Evolutionary conservation across 2,329 filamentous ascomycete species (phyloP), one percentile per base, ranked within the genome.

Genomic region (Sporothrix protearum): DNA sequence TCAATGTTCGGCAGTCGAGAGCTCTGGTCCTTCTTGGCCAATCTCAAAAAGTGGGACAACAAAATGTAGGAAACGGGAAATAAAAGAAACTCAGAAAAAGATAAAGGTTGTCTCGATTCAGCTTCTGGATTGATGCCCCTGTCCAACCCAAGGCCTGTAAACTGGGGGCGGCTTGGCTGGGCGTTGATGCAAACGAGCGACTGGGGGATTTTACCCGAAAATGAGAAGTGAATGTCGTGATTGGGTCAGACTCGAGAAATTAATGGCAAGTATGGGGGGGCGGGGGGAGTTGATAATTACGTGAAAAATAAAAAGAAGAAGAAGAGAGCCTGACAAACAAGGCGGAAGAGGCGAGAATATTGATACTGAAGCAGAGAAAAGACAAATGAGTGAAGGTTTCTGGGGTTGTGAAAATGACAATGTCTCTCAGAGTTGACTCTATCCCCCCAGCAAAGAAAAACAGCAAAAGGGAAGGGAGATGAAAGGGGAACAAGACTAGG

Each of bases 151-250:
- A n/a, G n/a, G 7, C 7, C 47, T 49, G 47, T 49, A 36, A 36
- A 9, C 36, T 53, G 22, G 22, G 51, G 22, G 22, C 45, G 22
- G 22, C 28, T 8, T 53, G 51, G 45, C 45, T 12, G 12, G 51
- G 22, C 22, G 10, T 53, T 4, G 36, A 36, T 36, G 36, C 36
- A 36, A 36, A 4, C 9, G 55, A 53, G 64, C 2, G 28, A 36
- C 36, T 51, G 25, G 45, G 47, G 16, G 39, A 39, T 36, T 68
- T 68, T 68, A 53, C 47, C 64, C 64, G 64, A 51, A 39, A 68
- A 51, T 68, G 53, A 12, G 22, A 30, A 22, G 28, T 30, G 22
- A n/a, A 47, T 16, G 64, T 53, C 64, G 64, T 68, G 64, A 68
- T 68, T 59, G 51, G 51, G n/a, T n/a, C n/a, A n/a, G n/a, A n/a